These are phyloP conservation scores for Suillus spraguei DNA, from an alignment of 768 basidiomycete genomes.

Conservation along the genomic window DNA sequence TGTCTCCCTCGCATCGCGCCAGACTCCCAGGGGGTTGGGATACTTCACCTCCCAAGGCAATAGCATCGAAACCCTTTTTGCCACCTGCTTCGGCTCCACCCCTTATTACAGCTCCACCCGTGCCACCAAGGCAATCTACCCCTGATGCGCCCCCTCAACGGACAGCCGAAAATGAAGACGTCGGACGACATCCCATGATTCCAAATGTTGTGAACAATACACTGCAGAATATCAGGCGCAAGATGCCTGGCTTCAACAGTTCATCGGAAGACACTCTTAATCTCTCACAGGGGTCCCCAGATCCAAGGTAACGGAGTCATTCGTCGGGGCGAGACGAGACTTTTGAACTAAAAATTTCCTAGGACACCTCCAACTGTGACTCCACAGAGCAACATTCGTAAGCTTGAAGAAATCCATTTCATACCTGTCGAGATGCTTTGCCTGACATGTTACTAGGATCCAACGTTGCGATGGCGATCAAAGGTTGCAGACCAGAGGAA, in stretches of 20 bases:
- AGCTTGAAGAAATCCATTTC: slow-evolving; percentile 12
- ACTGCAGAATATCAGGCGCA: slow-evolving; percentile 33
- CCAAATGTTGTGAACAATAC: slow-evolving; percentile 17
- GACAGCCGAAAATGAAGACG: slow-evolving; percentile 9
- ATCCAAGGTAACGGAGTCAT: slow-evolving; percentile 4
- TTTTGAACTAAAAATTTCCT: neutral
- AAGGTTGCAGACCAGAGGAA: slow-evolving; percentile 71
- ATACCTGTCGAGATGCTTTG: slow-evolving; percentile 11
- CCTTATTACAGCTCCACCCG: slow-evolving; percentile 11
- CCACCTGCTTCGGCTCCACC: slow-evolving; percentile 15
- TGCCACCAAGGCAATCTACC: slow-evolving; percentile 8
- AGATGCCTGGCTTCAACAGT: slow-evolving; percentile 18
- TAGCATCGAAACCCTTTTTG: neutral
- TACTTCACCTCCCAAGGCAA: slow-evolving; percentile 1
- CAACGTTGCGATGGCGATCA: slow-evolving; percentile 73
- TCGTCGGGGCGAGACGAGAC: neutral
- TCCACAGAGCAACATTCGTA: slow-evolving; percentile 47
- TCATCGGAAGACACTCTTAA: slow-evolving; percentile 12
- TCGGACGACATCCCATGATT: slow-evolving; percentile 6
- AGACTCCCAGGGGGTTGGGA: slow-evolving; percentile 28
- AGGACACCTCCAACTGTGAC: slow-evolving; percentile 36
- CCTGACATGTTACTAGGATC: slow-evolving; percentile 35
- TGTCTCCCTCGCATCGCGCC: slow-evolving; percentile 23
- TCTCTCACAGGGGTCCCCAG: neutral
- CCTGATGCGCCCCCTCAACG: slow-evolving; percentile 3